Base-by-base conservation (phyloP, 2,329 filamentous ascomycete species). In the Ascocoryne sarcoides region DNA sequence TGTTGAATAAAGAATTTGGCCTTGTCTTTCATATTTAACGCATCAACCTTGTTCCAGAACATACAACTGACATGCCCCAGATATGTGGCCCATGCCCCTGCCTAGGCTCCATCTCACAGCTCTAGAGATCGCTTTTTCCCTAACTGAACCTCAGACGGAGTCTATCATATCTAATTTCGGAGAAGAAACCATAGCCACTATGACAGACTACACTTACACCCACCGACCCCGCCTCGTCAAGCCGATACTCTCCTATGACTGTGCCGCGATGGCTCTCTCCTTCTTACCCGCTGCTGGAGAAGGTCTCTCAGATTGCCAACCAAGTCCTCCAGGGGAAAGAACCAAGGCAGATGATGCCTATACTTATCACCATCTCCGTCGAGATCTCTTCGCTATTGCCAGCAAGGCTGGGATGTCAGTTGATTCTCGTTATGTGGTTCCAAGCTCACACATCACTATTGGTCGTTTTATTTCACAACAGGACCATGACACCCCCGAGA, bases 331-430 rank as follows among this genome's bases (percentile, higher is more conserved):
- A 30, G 51, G 55, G 32, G 61, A 16, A 45, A 61, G 10, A 59
- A 66, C 32, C 5, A n/a, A 14, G 12, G 63, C 70, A 29, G 71
- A 75, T 14, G 83, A 92, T 50, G 56, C 51, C 1, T 95, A 86
- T 63, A 89, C 84, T 0, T 95, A 95, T 60, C 90, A 95, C 58
- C 90, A 96, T 61, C 75, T 96, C 7, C 79, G 90, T 2, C 73
- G 82, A 3, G 87, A 95, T 57, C 60, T 93, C 10, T 92, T 81
- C 59, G 67, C 73, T 36, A 65, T 76, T 18, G 73, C 76, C 3
- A 65, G 68, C 33, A 65, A 65, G 3, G 71, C 77, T 0, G 84
- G 84, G 1, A 67, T 90, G n/a, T 64, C 72, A 12, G 71, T 95
- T 23, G 81, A 71, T 16, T 85, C 84, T 38, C 72, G 90, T 42